Evolutionary conservation across 352 stramenopile genomes (phyloP), one percentile per base, ranked within the genome.

Genomic region (Phytophthora nicotianae): DNA sequence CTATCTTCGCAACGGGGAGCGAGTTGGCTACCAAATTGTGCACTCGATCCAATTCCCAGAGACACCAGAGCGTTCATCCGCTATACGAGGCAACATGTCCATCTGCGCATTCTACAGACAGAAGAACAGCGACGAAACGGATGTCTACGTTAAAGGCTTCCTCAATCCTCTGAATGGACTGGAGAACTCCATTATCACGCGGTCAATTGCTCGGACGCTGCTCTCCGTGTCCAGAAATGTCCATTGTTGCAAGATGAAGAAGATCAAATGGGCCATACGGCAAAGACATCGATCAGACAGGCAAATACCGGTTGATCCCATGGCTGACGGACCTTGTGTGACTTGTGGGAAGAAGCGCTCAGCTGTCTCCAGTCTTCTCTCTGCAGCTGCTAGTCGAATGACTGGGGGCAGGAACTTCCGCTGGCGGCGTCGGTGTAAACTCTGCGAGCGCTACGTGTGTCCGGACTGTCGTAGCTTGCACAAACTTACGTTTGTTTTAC

Each of bases 21-120:
- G 63, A 3, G 65, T 89, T 14, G 79, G 79, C n/a, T 89, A 83
- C 50, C 75, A 86, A 45, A 48, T 87, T 4, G 19, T 81, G 3
- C 82, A 90, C 67, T 90, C 78, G 41, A 68, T 91, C 16, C 65
- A 85, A 17, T 77, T 90, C 17, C 62, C 62, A 19, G 70, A 75
- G 46, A 74, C 67, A 5, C 53, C 65, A 1, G 53, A 59, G 20
- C 67, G 65, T 7, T 29, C 69, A 19, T 52, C 55, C 1, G 50
- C 50, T 10, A 68, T 55, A 16, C 70, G 67, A 11, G 71, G 67
- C 37, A 72, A 72, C 38, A 74, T 76, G 58, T 79, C 67, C 29
- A 58, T 76, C 20, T 79, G 67, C 20, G 64, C 63, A 7, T 49
- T 79, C 16, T 79, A 76, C 40, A 45, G 71, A 16, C 71, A 76